Evolutionary conservation across 768 basidiomycete genomes (phyloP).

Genomic region (Phanerochaete carnosa): DNA sequence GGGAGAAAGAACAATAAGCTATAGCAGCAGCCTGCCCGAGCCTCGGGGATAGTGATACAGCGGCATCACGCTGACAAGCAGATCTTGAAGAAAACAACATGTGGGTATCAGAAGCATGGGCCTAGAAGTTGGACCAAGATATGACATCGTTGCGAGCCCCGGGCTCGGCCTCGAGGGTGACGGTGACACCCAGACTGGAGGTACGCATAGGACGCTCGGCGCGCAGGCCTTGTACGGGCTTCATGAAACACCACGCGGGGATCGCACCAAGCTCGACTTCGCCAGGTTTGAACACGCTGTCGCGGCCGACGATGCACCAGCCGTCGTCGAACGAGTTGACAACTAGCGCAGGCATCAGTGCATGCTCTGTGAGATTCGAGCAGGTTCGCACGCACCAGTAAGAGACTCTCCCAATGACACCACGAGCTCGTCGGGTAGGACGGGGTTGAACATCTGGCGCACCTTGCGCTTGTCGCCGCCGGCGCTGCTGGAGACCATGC

Average conservation of each 20-base stretch:
- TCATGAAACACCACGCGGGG: constrained; percentile 75
- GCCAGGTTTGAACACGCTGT: constrained; percentile 32
- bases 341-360: constrained; percentile 5
- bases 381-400: constrained; percentile 39
- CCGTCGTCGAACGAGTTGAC: constrained; percentile 66
- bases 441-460: constrained; percentile 61
- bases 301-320: constrained; percentile 72
- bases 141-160: constrained; percentile 46
- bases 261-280: constrained; percentile 68
- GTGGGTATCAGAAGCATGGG: neutral
- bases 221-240: constrained; percentile 54
- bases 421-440: constrained; percentile 73
- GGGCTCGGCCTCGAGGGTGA: constrained; percentile 43
- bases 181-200: constrained; percentile 59
- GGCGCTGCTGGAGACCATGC: neutral
- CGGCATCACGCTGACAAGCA: neutral
- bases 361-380: neutral
- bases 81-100: neutral
- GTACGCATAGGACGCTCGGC: constrained; percentile 64
- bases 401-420: constrained; percentile 56
- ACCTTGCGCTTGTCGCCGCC: constrained; percentile 43
- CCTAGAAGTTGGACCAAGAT: constrained; percentile 70
- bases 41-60: neutral
- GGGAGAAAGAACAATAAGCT: neutral
- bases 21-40: neutral